These are phyloP conservation scores for Phytopythium sindhum DNA, from an alignment of 352 stramenopile species.

Conservation along the genomic window DNA sequence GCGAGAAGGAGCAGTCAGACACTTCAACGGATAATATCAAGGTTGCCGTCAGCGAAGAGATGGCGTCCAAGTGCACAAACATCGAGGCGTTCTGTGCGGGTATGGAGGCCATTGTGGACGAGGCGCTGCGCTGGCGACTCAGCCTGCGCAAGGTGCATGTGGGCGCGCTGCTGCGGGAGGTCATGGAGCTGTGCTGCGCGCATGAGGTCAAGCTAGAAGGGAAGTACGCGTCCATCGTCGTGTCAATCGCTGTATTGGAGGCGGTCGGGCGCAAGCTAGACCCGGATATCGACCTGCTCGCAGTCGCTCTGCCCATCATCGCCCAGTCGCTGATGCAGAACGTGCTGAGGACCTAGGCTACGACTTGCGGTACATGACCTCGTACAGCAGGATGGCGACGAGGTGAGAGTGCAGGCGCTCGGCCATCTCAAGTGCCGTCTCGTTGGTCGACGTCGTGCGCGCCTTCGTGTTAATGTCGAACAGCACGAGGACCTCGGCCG, in stretches of 20 bases:
- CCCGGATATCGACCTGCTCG: constrained; percentile 88
- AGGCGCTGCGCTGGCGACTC: constrained; percentile 59
- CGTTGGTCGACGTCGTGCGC: constrained; percentile 58
- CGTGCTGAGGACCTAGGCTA: constrained; percentile 17
- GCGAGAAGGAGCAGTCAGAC: neutral
- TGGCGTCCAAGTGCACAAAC: constrained; percentile 54
- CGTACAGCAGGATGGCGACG: constrained; percentile 70
- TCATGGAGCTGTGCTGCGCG: constrained; percentile 89
- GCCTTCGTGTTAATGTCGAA: constrained; percentile 61
- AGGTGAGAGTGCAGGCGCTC: constrained; percentile 70
- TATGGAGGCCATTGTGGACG: constrained; percentile 71
- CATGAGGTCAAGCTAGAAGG: constrained; percentile 93
- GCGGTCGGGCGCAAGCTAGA: constrained; percentile 88
- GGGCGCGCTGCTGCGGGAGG: constrained; percentile 59
- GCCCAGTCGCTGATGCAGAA: constrained; percentile 90
- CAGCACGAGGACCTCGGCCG: constrained; percentile 63
- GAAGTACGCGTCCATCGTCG: constrained; percentile 92
- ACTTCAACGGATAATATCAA: neutral
- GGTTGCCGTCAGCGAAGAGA: neutral
- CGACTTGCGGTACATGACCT: constrained; percentile 59
- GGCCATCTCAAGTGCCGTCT: constrained; percentile 76
- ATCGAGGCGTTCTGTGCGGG: constrained; percentile 65
- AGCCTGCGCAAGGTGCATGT: constrained; percentile 76
- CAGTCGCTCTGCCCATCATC: constrained; percentile 90
- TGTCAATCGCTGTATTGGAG: constrained; percentile 94